Percentiles rank a stretch among this genome's conserved stretches.
phyloP scores from a whole-genome alignment of 177 flowering plant species.

The Telopea speciosissima region DNA sequence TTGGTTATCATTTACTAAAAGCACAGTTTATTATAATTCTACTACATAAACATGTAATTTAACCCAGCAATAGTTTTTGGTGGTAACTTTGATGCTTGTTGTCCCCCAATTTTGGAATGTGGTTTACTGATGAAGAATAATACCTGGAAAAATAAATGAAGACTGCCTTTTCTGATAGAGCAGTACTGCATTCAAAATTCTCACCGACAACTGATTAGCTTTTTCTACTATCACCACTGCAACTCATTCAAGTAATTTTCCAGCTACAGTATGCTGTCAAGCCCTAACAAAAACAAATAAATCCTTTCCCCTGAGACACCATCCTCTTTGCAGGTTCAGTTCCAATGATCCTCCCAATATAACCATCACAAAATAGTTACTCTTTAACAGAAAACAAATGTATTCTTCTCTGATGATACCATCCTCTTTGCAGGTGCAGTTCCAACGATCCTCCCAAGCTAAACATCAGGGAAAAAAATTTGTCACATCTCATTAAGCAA shows the following conservation, averaged over 20 bases:
- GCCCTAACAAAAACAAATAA: constrained; percentile 15
- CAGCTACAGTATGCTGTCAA: background rate
- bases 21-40: too few relatives aligned
- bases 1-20: too few relatives aligned
- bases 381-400: background rate
- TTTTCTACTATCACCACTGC: too few relatives aligned
- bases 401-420: background rate
- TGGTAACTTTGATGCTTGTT: too few relatives aligned
- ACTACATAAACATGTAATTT: too few relatives aligned
- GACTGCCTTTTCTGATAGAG: background rate
- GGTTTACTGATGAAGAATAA: background rate
- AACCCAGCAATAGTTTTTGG: too few relatives aligned
- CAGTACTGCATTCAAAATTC: background rate
- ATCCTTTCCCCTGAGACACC: constrained; percentile 19
- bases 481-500: background rate
- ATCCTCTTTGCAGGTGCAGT: constrained; percentile 1
- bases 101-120: background rate
- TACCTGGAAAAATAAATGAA: too few relatives aligned
- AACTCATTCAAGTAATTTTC: too few relatives aligned
- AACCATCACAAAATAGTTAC: background rate
- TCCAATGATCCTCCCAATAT: constrained; percentile 11
- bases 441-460: constrained; percentile 14
- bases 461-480: background rate
- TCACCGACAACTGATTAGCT: background rate
- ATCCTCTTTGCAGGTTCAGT: constrained; percentile 18